Percentiles rank a stretch among this genome's conserved stretches.
These are phyloP conservation scores for Biscogniauxia mediterranea DNA, from an alignment of 2,329 filamentous ascomycete species.

Conservation along the genomic window DNA sequence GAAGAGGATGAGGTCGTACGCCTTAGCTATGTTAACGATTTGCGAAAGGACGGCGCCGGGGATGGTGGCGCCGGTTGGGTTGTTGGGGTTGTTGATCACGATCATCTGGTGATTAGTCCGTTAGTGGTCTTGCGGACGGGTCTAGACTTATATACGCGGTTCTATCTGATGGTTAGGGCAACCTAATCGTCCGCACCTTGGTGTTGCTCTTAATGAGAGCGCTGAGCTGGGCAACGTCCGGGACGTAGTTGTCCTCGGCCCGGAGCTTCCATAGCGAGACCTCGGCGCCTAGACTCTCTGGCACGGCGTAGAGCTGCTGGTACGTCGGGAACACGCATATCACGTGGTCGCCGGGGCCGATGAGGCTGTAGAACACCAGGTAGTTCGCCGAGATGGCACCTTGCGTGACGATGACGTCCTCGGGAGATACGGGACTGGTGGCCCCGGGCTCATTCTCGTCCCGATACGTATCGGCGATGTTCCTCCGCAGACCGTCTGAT, in stretches of 20 bases:
- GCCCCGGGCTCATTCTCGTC: slow-evolving; percentile 38
- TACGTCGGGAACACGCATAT: slow-evolving; percentile 86
- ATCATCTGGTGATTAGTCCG: slow-evolving; percentile 41
- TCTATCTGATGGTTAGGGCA: too few species aligned
- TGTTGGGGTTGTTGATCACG: slow-evolving; percentile 71
- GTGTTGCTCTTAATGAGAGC: slow-evolving; percentile 65
- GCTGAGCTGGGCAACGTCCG: slow-evolving; percentile 65
- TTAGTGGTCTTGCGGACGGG: background rate
- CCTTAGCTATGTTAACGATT: slow-evolving; percentile 62
- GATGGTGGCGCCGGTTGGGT: slow-evolving; percentile 74
- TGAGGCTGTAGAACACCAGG: slow-evolving; percentile 69
- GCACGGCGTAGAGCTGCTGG: slow-evolving; percentile 78
- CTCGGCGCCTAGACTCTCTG: slow-evolving; percentile 70
- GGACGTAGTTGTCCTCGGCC: slow-evolving; percentile 62
- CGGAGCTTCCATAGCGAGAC: slow-evolving; percentile 74
- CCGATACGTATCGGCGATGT: slow-evolving; percentile 65
- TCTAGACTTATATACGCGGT: too few species aligned
- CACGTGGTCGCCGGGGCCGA: slow-evolving; percentile 76
- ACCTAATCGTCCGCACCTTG: slow-evolving; percentile 53
- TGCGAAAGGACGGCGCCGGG: slow-evolving; percentile 57
- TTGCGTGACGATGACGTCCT: slow-evolving; percentile 72
- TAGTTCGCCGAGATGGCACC: slow-evolving; percentile 87
- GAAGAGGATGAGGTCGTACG: slow-evolving; percentile 64
- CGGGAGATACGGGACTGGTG: slow-evolving; percentile 31
- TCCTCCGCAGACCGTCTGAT: slow-evolving; percentile 59